Conservation (phyloP, 345 rosid species). For the Chamaenerion angustifolium region DNA sequence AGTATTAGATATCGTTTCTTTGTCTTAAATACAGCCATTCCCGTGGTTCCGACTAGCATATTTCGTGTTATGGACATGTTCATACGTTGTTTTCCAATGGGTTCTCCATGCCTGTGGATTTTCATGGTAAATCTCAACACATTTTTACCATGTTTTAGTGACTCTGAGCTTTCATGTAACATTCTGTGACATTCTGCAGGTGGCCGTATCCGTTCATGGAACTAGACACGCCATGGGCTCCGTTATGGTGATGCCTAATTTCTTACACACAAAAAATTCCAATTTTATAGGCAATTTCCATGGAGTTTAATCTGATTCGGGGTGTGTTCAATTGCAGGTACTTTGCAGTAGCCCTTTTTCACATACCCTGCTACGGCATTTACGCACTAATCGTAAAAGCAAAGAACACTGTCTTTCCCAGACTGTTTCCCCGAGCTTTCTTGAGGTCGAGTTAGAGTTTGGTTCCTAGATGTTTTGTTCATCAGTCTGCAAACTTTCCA, state of each 20-base stretch:
- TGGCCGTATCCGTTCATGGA: conserved; percentile 91
- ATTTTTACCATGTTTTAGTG: not conserved
- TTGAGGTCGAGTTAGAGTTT: conserved; percentile 15
- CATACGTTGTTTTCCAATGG: conserved; percentile 77
- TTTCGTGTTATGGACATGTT: conserved; percentile 65
- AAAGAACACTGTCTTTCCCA: conserved; percentile 24
- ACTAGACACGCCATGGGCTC: conserved; percentile 53
- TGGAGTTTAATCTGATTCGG: not conserved
- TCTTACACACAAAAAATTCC: not conserved
- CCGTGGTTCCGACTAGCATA: conserved; percentile 83
- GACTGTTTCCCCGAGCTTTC: conserved; percentile 38
- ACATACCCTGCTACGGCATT: conserved; percentile 66
- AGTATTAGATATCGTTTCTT: too few relatives aligned
- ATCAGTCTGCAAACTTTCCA: too few relatives aligned
- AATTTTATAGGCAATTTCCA: too few relatives aligned
- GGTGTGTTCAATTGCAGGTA: conserved; percentile 33
- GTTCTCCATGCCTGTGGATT: conserved; percentile 67
- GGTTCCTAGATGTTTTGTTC: too few relatives aligned
- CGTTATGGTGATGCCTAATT: conserved; percentile 40
- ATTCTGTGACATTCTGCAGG: conserved; percentile 21
- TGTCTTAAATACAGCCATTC: conserved; percentile 36
- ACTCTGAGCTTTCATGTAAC: too few relatives aligned
- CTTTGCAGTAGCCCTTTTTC: conserved; percentile 34
- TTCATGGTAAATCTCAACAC: conserved; percentile 36
- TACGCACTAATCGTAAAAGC: conserved; percentile 41